These are phyloP conservation scores for Serendipita sp. DNA, from an alignment of 768 basidiomycete genomes.

Conservation along the genomic window DNA sequence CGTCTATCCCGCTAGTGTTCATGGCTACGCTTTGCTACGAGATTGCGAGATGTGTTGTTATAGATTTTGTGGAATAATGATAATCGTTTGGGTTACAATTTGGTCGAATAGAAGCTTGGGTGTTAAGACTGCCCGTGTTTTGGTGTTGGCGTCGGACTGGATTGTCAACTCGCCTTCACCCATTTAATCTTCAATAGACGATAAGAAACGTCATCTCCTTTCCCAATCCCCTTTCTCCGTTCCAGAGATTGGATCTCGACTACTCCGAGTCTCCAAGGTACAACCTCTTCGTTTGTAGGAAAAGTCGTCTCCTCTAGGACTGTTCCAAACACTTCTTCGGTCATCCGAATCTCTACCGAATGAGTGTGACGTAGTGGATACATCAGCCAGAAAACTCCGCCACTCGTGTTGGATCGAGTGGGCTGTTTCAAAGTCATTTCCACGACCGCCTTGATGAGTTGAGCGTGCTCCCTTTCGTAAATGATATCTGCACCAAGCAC, in stretches of 20 bases:
- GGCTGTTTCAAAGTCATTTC: constrained; percentile 28
- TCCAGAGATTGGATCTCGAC: constrained; percentile 31
- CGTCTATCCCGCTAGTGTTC: no score
- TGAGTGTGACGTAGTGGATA: constrained; percentile 46
- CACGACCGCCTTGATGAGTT: constrained; percentile 51
- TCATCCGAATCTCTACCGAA: constrained; percentile 37
- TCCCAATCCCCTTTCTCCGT: constrained; percentile 38
- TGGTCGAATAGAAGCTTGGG: no score
- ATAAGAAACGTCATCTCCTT: constrained; percentile 57
- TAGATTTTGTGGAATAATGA: no score
- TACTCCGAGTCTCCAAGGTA: constrained; percentile 26
- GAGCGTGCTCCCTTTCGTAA: constrained; percentile 52
- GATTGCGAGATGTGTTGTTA: no score
- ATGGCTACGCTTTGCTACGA: no score
- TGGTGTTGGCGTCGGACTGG: no score
- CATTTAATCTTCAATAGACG: constrained; percentile 58
- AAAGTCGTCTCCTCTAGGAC: constrained; percentile 27
- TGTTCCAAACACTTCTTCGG: constrained; percentile 36
- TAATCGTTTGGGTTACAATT: no score
- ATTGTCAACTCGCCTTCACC: constrained; percentile 18
- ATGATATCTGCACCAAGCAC: constrained; percentile 68
- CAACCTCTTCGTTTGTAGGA: constrained; percentile 5
- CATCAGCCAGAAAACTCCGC: constrained; percentile 55
- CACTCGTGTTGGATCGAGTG: background rate
- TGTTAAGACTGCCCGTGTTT: no score